Evolutionary conservation across 1,284 basidiomycete genomes (phyloP), one percentile per base, ranked within the genome.

Genomic region (Cerrena zonata): DNA sequence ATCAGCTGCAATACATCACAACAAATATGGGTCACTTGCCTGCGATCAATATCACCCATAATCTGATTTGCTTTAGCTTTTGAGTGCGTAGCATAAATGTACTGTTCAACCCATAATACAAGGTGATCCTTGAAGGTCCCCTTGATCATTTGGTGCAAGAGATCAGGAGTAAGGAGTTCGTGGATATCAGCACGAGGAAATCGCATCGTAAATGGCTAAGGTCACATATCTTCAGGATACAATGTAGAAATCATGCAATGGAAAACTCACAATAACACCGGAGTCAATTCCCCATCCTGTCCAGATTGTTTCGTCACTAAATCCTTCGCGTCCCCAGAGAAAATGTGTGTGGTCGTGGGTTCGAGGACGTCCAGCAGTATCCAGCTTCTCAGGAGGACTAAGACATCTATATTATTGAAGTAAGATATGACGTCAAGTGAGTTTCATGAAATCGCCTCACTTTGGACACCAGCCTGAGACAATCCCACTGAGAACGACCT

Each of bases 391-490:
- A n/a, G 13, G 49, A 19, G n/a, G 3, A 11, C 13, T 45, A 24
- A 57, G 55, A 40, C 45, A 67, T n/a, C n/a, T n/a, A n/a, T n/a
- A n/a, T n/a, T n/a, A n/a, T n/a, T n/a, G n/a, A n/a, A n/a, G n/a
- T n/a, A n/a, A n/a, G n/a, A n/a, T n/a, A n/a, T n/a, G n/a, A n/a
- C n/a, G n/a, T n/a, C n/a, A n/a, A n/a, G n/a, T n/a, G n/a, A n/a
- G n/a, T n/a, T n/a, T n/a, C n/a, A n/a, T n/a, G n/a, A n/a, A n/a
- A n/a, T n/a, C n/a, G n/a, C n/a, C n/a, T n/a, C n/a, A n/a, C 63
- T 41, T 47, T 5, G 61, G 46, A 43, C 65, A 67, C 65, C 65
- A 67, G 0, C 58, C 57, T 49, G 63, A 56, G 5, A 65, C 57
- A 34, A 62, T 54, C 41, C 60, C 59, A 2, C 59, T 44, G 1